These are phyloP conservation scores for Diaporthe vaccinii DNA, from an alignment of 2,329 filamentous ascomycete genomes.

Conservation along the genomic window DNA sequence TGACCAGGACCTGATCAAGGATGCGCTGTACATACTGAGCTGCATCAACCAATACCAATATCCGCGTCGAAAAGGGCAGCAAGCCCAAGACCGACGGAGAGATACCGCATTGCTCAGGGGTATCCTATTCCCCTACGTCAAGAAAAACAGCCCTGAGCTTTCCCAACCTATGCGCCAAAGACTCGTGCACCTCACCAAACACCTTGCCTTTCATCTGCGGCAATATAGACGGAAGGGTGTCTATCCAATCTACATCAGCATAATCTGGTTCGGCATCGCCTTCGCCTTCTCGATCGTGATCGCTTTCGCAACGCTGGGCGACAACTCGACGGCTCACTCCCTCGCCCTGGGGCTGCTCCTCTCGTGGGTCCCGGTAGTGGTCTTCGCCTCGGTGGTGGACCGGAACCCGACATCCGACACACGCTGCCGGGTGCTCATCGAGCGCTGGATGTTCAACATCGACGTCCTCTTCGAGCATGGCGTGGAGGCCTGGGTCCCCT, in stretches of 20 bases:
- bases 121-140: neutral
- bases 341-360: neutral
- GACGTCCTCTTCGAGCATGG: constrained; percentile 1
- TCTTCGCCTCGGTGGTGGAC: constrained; percentile 3
- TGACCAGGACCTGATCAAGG: constrained; percentile 15
- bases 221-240: constrained; percentile 3
- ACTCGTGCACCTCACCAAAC: neutral
- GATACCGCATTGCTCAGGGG: constrained; percentile 4
- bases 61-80: neutral
- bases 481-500: neutral
- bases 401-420: constrained; percentile 8
- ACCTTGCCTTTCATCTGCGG: neutral
- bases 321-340: neutral
- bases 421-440: neutral
- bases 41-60: constrained; percentile 22
- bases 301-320: constrained; percentile 1
- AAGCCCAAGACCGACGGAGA: neutral
- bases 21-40: constrained; percentile 9
- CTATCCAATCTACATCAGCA: constrained; percentile 4
- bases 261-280: constrained; percentile 11
- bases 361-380: neutral
- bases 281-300: constrained; percentile 13
- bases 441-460: constrained; percentile 21
- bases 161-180: neutral
- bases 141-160: neutral